Percentiles rank a stretch among this genome's conserved stretches.
These are phyloP conservation scores for Excoecaria cochinchinensis DNA, from an alignment of 345 rosid genomes.

Conservation along the genomic window DNA sequence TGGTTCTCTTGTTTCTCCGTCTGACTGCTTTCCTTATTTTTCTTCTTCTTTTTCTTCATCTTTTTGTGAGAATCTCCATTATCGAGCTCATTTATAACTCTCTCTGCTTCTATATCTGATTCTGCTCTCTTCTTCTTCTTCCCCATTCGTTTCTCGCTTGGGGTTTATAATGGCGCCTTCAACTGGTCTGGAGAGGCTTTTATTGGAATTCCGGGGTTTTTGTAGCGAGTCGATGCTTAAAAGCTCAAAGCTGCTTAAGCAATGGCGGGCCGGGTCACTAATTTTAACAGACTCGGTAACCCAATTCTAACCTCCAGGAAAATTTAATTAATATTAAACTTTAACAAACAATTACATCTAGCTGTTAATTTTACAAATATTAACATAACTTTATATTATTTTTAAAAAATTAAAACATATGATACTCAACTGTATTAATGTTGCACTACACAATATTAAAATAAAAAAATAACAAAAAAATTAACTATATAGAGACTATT, in stretches of 20 bases:
- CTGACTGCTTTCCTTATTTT: conserved; percentile 17
- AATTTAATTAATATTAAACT: too few species aligned
- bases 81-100: not conserved
- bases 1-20: conserved; percentile 26
- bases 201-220: not conserved
- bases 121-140: conserved; percentile 53
- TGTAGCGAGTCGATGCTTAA: not conserved
- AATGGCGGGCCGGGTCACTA: not conserved
- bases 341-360: too few species aligned
- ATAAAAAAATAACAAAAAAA: too few species aligned
- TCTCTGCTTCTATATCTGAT: conserved; percentile 21
- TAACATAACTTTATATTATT: too few species aligned
- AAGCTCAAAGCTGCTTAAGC: not conserved
- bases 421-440: too few species aligned
- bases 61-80: conserved; percentile 37
- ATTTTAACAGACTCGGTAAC: not conserved
- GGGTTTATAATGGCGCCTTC: not conserved
- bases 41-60: conserved; percentile 35
- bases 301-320: not conserved
- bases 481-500: too few species aligned
- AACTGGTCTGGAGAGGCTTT: not conserved
- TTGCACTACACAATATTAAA: too few species aligned
- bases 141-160: conserved; percentile 43
- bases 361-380: too few species aligned
- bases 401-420: too few species aligned